These are phyloP conservation scores for Aureobasidium leucospermi DNA, from an alignment of 2,329 filamentous ascomycete species.

Conservation along the genomic window DNA sequence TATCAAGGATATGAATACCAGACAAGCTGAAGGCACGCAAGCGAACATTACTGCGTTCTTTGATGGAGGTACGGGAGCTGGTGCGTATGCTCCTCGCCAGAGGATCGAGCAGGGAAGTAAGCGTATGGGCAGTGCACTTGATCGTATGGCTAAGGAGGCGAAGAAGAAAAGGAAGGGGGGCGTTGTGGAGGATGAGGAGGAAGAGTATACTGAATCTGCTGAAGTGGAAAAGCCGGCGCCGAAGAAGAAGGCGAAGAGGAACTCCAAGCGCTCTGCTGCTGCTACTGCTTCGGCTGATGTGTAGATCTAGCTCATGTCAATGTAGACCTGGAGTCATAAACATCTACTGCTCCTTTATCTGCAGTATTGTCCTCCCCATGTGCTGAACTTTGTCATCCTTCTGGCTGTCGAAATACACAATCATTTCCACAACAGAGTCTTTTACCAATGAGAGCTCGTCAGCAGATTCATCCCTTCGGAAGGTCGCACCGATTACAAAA, in stretches of 20 bases:
- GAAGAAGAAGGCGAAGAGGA: slow-evolving; percentile 13
- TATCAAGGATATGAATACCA: slow-evolving; percentile 86
- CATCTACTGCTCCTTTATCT: too few relatives aligned
- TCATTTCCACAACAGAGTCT: too few relatives aligned
- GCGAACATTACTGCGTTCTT: slow-evolving; percentile 95
- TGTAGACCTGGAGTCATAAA: too few relatives aligned
- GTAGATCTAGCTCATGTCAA: too few relatives aligned
- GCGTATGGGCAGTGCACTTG: slow-evolving; percentile 69
- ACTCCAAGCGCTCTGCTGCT: slow-evolving; percentile 7
- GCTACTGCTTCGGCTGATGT: slow-evolving; percentile 8
- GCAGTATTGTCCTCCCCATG: too few relatives aligned
- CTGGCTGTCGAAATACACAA: too few relatives aligned
- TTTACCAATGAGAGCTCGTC: too few relatives aligned
- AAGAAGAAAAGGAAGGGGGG: slow-evolving; percentile 23
- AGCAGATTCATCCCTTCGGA: too few relatives aligned
- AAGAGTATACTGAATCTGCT: slow-evolving; percentile 4
- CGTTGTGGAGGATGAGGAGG: slow-evolving; percentile 13
- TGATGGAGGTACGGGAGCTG: slow-evolving; percentile 61
- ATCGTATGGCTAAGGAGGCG: slow-evolving; percentile 54
- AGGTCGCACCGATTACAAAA: too few relatives aligned
- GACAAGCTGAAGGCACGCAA: slow-evolving; percentile 85
- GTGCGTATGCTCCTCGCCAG: slow-evolving; percentile 64
- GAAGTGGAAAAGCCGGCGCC: background rate
- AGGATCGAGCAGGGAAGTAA: slow-evolving; percentile 58
- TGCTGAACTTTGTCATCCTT: too few relatives aligned